These are phyloP conservation scores for Phytomonas serpens DNA, from an alignment of 208 protist genomes.

Conservation along the genomic window DNA sequence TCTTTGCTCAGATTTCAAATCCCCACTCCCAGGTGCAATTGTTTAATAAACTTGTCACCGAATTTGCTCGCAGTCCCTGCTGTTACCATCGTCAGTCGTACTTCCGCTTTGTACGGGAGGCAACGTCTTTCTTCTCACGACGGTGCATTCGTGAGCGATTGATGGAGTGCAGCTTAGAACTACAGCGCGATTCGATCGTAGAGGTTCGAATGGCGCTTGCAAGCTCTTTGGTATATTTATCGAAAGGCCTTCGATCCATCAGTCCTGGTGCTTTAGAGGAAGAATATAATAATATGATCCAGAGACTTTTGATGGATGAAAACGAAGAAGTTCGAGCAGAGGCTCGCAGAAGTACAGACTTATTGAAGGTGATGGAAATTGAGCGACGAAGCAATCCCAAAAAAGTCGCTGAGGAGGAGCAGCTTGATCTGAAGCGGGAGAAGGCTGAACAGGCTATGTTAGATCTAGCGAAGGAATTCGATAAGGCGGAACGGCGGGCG, in stretches of 20 bases:
- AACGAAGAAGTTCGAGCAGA: conserved; percentile 53
- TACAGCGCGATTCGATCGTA: conserved; percentile 74
- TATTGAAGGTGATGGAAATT: conserved; percentile 21
- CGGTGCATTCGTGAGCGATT: conserved; percentile 79
- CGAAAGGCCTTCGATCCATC: conserved; percentile 29
- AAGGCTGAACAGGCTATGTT: conserved; percentile 61
- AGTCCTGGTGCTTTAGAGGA: conserved; percentile 40
- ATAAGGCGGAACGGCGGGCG: conserved; percentile 79
- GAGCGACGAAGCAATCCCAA: conserved; percentile 18
- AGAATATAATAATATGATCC: conserved; percentile 66
- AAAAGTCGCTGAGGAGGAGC: conserved; percentile 23
- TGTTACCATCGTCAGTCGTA: conserved; percentile 73
- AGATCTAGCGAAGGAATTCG: conserved; percentile 79
- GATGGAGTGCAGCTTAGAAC: conserved; percentile 65
- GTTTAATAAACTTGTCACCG: conserved; percentile 75
- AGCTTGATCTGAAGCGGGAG: conserved; percentile 55
- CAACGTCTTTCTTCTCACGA: conserved; percentile 57
- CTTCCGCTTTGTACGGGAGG: conserved; percentile 44
- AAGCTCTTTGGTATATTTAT: conserved; percentile 31
- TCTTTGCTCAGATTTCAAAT: conserved; percentile 27
- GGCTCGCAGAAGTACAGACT: conserved; percentile 24
- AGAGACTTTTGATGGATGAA: conserved; percentile 66
- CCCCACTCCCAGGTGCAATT: conserved; percentile 54
- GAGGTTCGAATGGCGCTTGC: conserved; percentile 61
- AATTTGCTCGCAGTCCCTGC: conserved; percentile 61